Evolutionary conservation across 2,329 filamentous ascomycete genomes (phyloP), one percentile per base, ranked within the genome.

Genomic region (Fusarium setosum): DNA sequence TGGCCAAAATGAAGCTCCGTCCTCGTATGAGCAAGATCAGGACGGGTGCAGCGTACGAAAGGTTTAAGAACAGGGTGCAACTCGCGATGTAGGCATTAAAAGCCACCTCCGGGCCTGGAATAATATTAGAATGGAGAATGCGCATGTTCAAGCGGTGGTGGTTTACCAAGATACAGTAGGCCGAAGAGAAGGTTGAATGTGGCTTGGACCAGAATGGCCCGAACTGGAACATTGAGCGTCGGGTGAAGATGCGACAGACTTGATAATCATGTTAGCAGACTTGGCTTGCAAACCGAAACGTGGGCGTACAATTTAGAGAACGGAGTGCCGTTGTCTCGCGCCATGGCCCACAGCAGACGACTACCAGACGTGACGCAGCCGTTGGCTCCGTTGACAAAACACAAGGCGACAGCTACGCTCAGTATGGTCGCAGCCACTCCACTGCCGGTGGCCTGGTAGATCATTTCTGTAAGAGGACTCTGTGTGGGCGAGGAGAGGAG

Each of bases 1-100:
- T 68, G n/a, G 71, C 50, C 3, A 60, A 51, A 29, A 81, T 59
- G 6, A 77, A 42, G 5, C 61, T 56, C 40, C 79, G 73, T 6
- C 79, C 79, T 15, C 79, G 74, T 5, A 79, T 40, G 6, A 80
- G 72, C 4, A 81, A 69, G 7, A 72, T 74, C 1, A 80, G 70
- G 18, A 83, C 74, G 2, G 81, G 82, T 9, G 81, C 72, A 7
- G 76, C 80, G 29, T 82, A 83, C 1, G 81, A 82, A 1, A 83
- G 70, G 56, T 82, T 82, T 2, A 83, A 75, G 41, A 83, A 78
- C 12, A 83, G 77, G 13, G 81, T 83, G 63, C 77, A 80, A 20
- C 76, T 80, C 5, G 81, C 78, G 1, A 81, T 76, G 58, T 83
- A 82, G 7, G 82, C 81, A 50, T 78, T 80, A 47, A 84, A 84